A percentile compares a stretch with the other conserved stretches of the same genome.
These are phyloP conservation scores for Wickerhamia fluorescens DNA, from an alignment of 805 yeast species.

Conservation along the genomic window DNA sequence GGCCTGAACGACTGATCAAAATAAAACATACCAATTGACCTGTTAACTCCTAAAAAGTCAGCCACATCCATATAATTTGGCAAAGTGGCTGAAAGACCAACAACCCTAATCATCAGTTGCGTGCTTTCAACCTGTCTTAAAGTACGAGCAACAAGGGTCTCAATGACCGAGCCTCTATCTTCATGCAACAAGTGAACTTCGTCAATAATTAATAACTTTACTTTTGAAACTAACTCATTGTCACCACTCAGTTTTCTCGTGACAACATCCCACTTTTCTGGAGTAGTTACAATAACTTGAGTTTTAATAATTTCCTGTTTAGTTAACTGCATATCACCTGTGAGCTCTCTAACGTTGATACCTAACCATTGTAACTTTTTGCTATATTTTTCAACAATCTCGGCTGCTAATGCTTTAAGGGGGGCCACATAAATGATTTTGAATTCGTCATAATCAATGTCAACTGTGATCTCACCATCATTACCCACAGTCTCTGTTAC, in stretches of 20 bases:
- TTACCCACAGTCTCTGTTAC: conserved; percentile 47
- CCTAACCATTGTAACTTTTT: conserved; percentile 79
- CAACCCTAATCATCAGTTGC: conserved; percentile 89
- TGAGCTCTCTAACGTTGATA: conserved; percentile 76
- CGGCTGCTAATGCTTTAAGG: conserved; percentile 90
- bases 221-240: conserved; percentile 74
- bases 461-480: conserved; percentile 41
- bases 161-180: conserved; percentile 97
- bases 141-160: conserved; percentile 90
- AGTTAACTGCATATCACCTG: conserved; percentile 94
- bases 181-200: conserved; percentile 96
- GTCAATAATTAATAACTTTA: conserved; percentile 82
- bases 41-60: conserved; percentile 85
- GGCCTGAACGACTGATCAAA: conserved; percentile 93
- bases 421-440: conserved; percentile 93
- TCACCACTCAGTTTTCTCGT: conserved; percentile 92
- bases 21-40: conserved; percentile 87
- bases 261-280: conserved; percentile 97
- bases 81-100: conserved; percentile 88
- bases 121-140: conserved; percentile 90
- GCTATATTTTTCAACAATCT: conserved; percentile 85
- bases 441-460: conserved; percentile 75
- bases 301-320: conserved; percentile 73
- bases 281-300: conserved; percentile 88
- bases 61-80: conserved; percentile 93